Conservation (phyloP, 2,329 filamentous ascomycete genomes). For the Fusarium hostae region DNA sequence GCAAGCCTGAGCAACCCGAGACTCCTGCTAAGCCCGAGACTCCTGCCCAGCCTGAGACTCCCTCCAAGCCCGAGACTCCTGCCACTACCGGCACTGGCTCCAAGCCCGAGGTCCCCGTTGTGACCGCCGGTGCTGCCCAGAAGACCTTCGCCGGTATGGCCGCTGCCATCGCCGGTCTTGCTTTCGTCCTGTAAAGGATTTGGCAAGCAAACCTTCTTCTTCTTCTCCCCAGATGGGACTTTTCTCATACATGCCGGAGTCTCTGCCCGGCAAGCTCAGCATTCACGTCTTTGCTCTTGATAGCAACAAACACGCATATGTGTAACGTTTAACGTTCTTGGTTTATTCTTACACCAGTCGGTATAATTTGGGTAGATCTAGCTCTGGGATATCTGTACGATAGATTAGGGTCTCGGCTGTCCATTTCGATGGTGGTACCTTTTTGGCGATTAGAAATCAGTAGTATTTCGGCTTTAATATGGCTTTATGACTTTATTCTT, state of each 20-base stretch:
- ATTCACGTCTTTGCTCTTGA: constrained; percentile 16
- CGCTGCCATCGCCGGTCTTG: constrained; percentile 39
- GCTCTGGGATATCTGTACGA: constrained; percentile 25
- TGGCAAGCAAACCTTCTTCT: background rate
- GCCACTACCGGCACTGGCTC: background rate
- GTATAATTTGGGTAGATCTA: constrained; percentile 12
- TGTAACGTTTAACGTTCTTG: constrained; percentile 40
- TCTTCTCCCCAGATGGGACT: background rate
- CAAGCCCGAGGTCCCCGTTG: constrained; percentile 30
- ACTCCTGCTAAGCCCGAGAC: background rate
- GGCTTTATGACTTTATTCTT: constrained; percentile 26
- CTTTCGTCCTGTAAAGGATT: constrained; percentile 42
- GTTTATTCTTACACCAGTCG: constrained; percentile 39
- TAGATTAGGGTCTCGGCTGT: constrained; percentile 22
- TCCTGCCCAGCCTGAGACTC: constrained; percentile 7
- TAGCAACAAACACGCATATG: constrained; percentile 21
- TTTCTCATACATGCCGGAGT: background rate
- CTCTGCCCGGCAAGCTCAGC: constrained; percentile 3
- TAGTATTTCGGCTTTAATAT: constrained; percentile 41
- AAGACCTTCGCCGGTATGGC: constrained; percentile 41
- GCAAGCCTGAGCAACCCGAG: background rate
- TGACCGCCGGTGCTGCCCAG: constrained; percentile 42
- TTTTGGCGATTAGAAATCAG: constrained; percentile 37
- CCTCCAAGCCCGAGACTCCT: constrained; percentile 1
- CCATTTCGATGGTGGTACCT: constrained; percentile 35